A percentile compares a stretch with the other conserved stretches of the same genome.
Conservation (phyloP, 2,329 filamentous ascomycete genomes). For the Zasmidium angulare region DNA sequence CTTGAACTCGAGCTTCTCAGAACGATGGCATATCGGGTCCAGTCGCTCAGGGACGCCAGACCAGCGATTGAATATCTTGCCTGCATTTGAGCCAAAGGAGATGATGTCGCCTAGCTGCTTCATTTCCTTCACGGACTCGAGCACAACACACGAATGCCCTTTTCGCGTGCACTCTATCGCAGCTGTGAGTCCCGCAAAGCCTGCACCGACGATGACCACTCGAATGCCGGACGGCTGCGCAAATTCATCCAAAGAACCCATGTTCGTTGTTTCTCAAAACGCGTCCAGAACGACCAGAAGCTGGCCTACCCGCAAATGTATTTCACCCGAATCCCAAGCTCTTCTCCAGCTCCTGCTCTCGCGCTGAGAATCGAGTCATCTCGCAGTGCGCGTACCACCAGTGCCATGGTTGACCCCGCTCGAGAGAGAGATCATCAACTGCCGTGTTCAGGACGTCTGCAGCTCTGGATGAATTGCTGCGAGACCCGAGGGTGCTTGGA, state of each 20-base stretch:
- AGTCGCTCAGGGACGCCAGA: constrained; percentile 36
- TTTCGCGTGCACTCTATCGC: constrained; percentile 64
- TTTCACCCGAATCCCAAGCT: background rate
- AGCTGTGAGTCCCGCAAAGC: constrained; percentile 62
- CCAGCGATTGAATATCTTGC: constrained; percentile 63
- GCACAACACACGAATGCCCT: constrained; percentile 59
- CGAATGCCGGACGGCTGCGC: constrained; percentile 48
- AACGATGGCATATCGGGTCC: constrained; percentile 34
- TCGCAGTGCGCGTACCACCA: too few relatives aligned
- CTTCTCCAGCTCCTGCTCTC: background rate
- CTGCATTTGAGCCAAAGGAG: constrained; percentile 60
- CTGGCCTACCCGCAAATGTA: background rate
- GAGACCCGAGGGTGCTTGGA: background rate
- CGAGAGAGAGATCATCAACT: background rate
- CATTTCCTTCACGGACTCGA: constrained; percentile 58
- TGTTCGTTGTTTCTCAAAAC: background rate
- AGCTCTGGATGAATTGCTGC: background rate
- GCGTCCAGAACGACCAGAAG: background rate
- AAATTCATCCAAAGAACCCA: background rate
- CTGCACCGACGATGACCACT: constrained; percentile 54
- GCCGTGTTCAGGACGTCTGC: background rate
- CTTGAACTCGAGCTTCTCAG: constrained; percentile 30
- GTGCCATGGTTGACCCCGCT: too few relatives aligned
- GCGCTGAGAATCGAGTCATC: background rate
- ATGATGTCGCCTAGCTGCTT: constrained; percentile 63